These are phyloP conservation scores for Talaromyces rugulosus DNA, from an alignment of 2,329 filamentous ascomycete species.

Conservation along the genomic window DNA sequence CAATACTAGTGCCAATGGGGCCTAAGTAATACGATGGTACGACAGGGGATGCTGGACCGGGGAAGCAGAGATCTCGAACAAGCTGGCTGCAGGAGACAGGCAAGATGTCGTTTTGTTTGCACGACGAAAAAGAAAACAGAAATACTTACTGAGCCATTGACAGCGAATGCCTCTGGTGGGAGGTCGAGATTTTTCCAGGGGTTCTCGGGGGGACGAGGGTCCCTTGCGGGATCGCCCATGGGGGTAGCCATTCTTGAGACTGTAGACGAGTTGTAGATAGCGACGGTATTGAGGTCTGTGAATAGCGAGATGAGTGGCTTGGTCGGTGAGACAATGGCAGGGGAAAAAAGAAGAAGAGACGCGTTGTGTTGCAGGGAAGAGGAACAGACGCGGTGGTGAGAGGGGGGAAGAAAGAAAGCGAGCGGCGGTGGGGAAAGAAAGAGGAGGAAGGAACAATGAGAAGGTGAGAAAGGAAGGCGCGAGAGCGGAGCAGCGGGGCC, in stretches of 20 bases:
- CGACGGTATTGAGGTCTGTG: neutral
- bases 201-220: constrained; percentile 7
- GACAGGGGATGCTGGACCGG: neutral
- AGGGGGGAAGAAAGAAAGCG: neutral
- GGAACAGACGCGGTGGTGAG: neutral
- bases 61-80: neutral
- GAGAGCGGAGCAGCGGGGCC: neutral
- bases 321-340: neutral
- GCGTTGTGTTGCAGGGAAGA: neutral
- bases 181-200: constrained; percentile 10
- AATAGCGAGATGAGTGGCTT: neutral
- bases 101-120: neutral
- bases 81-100: neutral
- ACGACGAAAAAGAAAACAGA: neutral
- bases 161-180: constrained; percentile 8
- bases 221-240: constrained; percentile 10
- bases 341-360: neutral
- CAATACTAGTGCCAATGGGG: neutral
- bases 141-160: constrained; percentile 5
- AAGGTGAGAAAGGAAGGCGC: neutral
- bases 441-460: neutral
- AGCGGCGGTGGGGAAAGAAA: neutral
- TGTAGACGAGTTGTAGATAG: neutral
- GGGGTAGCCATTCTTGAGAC: neutral
- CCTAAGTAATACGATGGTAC: neutral